A percentile compares a stretch with the other conserved stretches of the same genome.
phyloP scores from a whole-genome alignment of 2,329 filamentous ascomycete genomes.

The Raffaelea deltoideospora region DNA sequence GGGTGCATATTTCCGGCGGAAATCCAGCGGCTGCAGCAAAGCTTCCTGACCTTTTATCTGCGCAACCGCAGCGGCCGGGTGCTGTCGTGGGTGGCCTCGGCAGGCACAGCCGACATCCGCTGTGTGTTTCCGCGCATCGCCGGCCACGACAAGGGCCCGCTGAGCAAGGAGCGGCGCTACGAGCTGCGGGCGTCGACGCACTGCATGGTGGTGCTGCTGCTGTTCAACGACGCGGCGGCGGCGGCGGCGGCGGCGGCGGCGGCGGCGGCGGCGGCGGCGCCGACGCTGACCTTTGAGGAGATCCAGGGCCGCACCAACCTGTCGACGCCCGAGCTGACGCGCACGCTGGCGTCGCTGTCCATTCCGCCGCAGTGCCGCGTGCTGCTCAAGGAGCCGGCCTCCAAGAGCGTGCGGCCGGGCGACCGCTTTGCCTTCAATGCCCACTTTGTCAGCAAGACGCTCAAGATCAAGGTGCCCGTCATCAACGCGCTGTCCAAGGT shows the following conservation, averaged over 20 bases:
- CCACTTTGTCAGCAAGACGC: slow-evolving; percentile 63
- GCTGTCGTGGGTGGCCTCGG: slow-evolving; percentile 62
- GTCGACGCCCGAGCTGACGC: slow-evolving; percentile 53
- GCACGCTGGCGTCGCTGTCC: slow-evolving; percentile 67
- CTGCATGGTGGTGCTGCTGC: slow-evolving; percentile 73
- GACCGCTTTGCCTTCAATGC: slow-evolving; percentile 77
- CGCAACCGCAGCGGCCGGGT: slow-evolving; percentile 76
- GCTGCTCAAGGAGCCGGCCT: slow-evolving; percentile 64
- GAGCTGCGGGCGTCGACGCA: slow-evolving; percentile 89
- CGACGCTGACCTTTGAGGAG: slow-evolving; percentile 47
- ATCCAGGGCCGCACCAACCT: slow-evolving; percentile 76
- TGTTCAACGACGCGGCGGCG: slow-evolving; percentile 67
- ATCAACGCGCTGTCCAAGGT: slow-evolving; percentile 72
- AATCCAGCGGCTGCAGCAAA: slow-evolving; percentile 61
- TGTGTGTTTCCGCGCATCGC: slow-evolving; percentile 60
- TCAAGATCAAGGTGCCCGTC: slow-evolving; percentile 81
- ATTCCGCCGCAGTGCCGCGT: slow-evolving; percentile 73
- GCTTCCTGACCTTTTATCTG: slow-evolving; percentile 80
- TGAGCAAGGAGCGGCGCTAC: slow-evolving; percentile 56
- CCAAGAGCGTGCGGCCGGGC: slow-evolving; percentile 58
- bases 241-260: slow-evolving; percentile 18
- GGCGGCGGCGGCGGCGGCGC: slow-evolving; percentile 23
- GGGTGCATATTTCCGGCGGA: slow-evolving; percentile 60
- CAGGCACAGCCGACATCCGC: slow-evolving; percentile 72
- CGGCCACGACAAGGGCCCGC: slow-evolving; percentile 48